Percentiles rank a stretch among this genome's conserved stretches.
These are phyloP conservation scores for Vigna trinervia DNA, from an alignment of 306 rosid species.

Conservation along the genomic window DNA sequence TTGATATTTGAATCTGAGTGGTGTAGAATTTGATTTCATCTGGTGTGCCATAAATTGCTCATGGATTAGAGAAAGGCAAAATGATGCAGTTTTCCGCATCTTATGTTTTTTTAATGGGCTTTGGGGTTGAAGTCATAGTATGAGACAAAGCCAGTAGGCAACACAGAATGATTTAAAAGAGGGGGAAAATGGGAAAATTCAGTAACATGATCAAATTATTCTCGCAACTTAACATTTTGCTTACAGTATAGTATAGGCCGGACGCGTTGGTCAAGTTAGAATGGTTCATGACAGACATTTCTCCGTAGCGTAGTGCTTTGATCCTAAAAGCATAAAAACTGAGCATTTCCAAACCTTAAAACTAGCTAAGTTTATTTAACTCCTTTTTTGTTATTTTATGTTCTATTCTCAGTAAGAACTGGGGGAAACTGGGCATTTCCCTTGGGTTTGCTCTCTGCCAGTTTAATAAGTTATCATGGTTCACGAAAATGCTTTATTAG, in stretches of 20 bases:
- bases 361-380: conserved; percentile 8
- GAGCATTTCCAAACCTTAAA: background rate
- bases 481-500: conserved; percentile 13
- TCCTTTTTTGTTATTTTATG: background rate
- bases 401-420: background rate
- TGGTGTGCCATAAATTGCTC: conserved; percentile 17
- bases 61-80: conserved; percentile 16
- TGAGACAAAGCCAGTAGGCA: background rate
- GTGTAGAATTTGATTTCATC: conserved; percentile 23
- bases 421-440: background rate
- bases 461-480: conserved; percentile 2
- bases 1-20: conserved; percentile 29
- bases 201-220: conserved; percentile 9
- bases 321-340: conserved; percentile 8
- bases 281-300: conserved; percentile 1
- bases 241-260: background rate
- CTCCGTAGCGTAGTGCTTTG: background rate
- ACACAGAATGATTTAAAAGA: background rate
- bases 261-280: conserved; percentile 12
- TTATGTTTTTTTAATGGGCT: background rate
- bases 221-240: conserved; percentile 30
- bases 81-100: background rate
- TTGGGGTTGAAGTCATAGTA: background rate
- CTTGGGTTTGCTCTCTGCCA: conserved; percentile 5
- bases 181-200: background rate